phyloP scores from a whole-genome alignment of 2,329 filamentous ascomycete genomes.

The Graphilbum ipis-grandicollis region DNA sequence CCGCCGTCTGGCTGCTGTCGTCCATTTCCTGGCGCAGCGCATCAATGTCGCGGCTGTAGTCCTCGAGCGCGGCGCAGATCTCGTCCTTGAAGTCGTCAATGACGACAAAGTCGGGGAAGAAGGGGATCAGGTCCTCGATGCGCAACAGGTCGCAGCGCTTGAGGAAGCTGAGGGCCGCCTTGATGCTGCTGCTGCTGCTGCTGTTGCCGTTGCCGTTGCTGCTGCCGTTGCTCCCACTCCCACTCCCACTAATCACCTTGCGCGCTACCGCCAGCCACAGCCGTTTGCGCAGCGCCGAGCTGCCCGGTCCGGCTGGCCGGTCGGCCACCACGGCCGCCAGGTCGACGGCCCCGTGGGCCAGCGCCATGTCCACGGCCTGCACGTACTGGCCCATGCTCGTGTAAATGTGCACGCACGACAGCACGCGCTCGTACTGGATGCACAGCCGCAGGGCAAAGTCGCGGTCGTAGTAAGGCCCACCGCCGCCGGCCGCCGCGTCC shows the following conservation, averaged over 20 bases:
- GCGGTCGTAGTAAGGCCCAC: conserved; percentile 75
- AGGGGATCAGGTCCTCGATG: conserved; percentile 93
- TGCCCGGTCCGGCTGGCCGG: conserved; percentile 40
- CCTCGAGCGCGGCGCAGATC: conserved; percentile 83
- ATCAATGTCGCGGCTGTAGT: conserved; percentile 86
- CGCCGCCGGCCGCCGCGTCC: conserved; percentile 47
- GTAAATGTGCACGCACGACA: conserved; percentile 94
- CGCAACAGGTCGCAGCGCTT: conserved; percentile 79
- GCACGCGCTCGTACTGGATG: conserved; percentile 82
- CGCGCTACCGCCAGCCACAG: conserved; percentile 91
- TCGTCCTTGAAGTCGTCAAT: conserved; percentile 99
- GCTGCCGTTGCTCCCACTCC: conserved; percentile 47
- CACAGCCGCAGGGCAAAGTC: conserved; percentile 93
- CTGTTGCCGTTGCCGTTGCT: conserved; percentile 43
- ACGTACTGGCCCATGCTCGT: conserved; percentile 90
- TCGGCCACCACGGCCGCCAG: conserved; percentile 83
- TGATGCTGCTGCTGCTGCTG: conserved; percentile 51
- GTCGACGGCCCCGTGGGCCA: conserved; percentile 79
- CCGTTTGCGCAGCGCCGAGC: conserved; percentile 70
- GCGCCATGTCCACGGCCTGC: conserved; percentile 79
- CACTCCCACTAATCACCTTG: conserved; percentile 78
- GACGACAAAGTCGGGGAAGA: conserved; percentile 96
- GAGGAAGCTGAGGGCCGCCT: conserved; percentile 81
- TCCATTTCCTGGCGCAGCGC: conserved; percentile 87
- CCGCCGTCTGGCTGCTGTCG: conserved; percentile 71